Base-by-base conservation (phyloP, 176 grass and related monocot genomes). In the Cenchrus purpureus region DNA sequence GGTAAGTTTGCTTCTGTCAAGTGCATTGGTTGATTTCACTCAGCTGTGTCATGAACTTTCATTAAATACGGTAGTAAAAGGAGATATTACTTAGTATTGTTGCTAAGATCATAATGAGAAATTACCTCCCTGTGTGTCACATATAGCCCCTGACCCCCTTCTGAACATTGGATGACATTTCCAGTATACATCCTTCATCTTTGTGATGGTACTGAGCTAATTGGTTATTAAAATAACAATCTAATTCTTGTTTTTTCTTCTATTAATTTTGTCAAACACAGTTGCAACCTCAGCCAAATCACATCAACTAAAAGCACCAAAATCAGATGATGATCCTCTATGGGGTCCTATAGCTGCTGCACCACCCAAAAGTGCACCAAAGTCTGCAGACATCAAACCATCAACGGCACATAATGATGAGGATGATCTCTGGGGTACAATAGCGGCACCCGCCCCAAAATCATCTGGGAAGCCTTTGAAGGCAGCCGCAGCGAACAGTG, bases 371-470 rank as follows among this genome's bases (percentile, higher is more conserved):
- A 88, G 67, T 49, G 34, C 75, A 71, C 48, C 79, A 4, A 94
- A 89, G 46, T 67, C 75, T 64, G 31, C 86, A 89, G 91, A 93
- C 68, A 68, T 79, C 25, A 95, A 89, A 82, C 77, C 86, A 9
- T 88, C 85, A n/a, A 83, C 81, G 14, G 83, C 88, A 2, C 77
- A 86, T 63, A 89, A 77, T 64, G 64, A 89, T 3, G 90, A 79
- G 0, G 97, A 99, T 84, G 91, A 94, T 81, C 73, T 97, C 15
- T 97, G 97, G 97, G 97, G 97, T 78, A 91, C 94, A 48, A 97
- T 99, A 86, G 97, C 94, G 20, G 94, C 90, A 15, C 79, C 91
- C 25, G 79, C 85, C 22, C 97, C 97, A 10, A 99, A 92, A 87
- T 88, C 94, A 55, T 82, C 70, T 56, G 84, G 81, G 34, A 97